Evolutionary conservation across 2,329 filamentous ascomycete genomes (phyloP), one percentile per base, ranked within the genome.

Genomic region (Chrysoporthe deuterocubensis): DNA sequence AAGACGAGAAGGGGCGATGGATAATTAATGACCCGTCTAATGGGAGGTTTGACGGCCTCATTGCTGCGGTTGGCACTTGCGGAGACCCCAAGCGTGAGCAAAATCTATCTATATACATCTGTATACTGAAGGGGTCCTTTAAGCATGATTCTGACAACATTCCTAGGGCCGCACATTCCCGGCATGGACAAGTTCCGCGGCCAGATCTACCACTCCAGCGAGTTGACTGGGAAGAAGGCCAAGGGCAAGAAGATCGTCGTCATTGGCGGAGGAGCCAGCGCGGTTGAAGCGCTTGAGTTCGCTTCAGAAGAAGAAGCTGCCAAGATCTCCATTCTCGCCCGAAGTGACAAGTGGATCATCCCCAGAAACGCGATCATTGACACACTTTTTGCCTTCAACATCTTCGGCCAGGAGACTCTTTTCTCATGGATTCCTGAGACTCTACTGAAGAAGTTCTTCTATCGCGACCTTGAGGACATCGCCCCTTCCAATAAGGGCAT

Each of bases 281-380:
- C 92, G 2, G 90, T 96, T 4, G 92, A 96, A 76, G 92, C 92
- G 0, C 83, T 96, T 37, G 92, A 96, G 74, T 96, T 93, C 72
- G 92, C 92, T 0, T 86, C 89, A 13, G 81, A 87, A 14, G 85
- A 88, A 54, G 84, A 88, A 4, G 92, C 92, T 0, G 81, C 82
- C 8, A 88, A 92, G 73, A 89, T 90, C 0, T 89, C 89, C 67
- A 89, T 96, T 42, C 84, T 96, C 11, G 88, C 92, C 0, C 85
- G 93, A 32, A 92, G 89, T 16, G 92, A 95, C 73, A 96, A 95
- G 77, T 95, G 92, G 92, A 92, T 96, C 70, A 94, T 95, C 64
- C 93, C 93, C 0, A 86, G 93, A 9, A 96, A 96, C 71, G 82
- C 92, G 0, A 61, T 96, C 56, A 83, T 96, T 62, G 90, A 96